Evolutionary conservation across 208 protist species (phyloP).

Genomic region (Acanthamoeba royreba): DNA sequence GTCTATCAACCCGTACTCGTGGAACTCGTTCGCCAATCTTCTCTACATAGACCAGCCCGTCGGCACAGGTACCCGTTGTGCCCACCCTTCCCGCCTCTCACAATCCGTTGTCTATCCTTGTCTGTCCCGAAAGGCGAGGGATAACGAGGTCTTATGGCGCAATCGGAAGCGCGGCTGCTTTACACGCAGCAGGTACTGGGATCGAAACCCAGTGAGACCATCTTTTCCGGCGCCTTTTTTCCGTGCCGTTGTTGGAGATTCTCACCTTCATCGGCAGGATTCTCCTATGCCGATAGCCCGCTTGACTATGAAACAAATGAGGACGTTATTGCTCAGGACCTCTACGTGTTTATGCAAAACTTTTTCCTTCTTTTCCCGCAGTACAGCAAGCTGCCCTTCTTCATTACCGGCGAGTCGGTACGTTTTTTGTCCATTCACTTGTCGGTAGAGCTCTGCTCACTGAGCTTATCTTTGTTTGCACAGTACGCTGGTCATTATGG

Average conservation of each 20-base stretch:
- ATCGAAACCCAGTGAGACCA: neutral
- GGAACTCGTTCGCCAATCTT: conserved; percentile 40
- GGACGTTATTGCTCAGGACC: neutral
- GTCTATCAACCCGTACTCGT: neutral
- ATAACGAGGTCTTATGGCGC: no score
- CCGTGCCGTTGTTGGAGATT: no score
- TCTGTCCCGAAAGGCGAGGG: no score
- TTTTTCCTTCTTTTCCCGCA: conserved; percentile 16
- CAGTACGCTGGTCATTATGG: conserved; percentile 8
- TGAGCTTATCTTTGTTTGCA: neutral
- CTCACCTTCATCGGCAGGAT: no score
- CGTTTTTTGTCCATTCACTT: neutral
- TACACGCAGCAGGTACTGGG: no score
- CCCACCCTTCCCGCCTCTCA: no score
- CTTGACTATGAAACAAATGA: neutral
- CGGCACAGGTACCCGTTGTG: neutral
- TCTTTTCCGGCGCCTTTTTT: no score
- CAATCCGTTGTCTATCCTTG: neutral
- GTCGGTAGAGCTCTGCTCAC: neutral
- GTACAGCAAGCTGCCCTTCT: conserved; percentile 1
- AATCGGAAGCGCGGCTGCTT: no score
- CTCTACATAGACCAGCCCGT: conserved; percentile 41
- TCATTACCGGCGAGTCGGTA: conserved; percentile 21
- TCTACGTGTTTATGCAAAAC: conserved; percentile 32
- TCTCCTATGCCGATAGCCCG: neutral